Evolutionary conservation across 306 rosid genomes (phyloP).

Genomic region (Purshia tridentata): DNA sequence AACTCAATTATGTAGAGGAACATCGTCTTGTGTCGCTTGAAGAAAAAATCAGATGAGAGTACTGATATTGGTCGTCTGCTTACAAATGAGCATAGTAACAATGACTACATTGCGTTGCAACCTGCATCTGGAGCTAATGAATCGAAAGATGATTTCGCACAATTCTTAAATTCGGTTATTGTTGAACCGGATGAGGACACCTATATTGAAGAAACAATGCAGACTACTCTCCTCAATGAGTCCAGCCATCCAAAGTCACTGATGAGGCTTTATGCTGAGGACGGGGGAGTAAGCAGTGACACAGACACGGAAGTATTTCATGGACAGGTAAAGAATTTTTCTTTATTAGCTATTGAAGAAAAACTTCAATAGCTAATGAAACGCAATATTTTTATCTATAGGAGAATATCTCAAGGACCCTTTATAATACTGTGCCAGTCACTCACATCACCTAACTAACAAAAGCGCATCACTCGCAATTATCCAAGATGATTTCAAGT

Average conservation of each 20-base stretch:
- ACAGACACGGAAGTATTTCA: slow-evolving; percentile 33
- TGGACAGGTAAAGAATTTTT: slow-evolving; percentile 38
- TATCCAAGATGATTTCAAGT: background rate
- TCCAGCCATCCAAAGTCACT: slow-evolving; percentile 10
- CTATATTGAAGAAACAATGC: slow-evolving; percentile 11
- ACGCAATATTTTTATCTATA: background rate
- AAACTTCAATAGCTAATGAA: slow-evolving; percentile 21
- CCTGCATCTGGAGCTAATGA: slow-evolving; percentile 1
- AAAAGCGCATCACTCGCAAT: no score
- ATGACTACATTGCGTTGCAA: background rate
- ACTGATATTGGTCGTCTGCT: background rate
- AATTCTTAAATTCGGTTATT: slow-evolving; percentile 6
- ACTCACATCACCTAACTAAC: background rate
- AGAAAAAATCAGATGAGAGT: slow-evolving; percentile 21
- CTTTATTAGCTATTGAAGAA: slow-evolving; percentile 20
- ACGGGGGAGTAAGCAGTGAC: slow-evolving; percentile 33
- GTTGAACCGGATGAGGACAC: background rate
- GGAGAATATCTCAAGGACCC: background rate
- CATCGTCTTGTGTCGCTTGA: slow-evolving; percentile 53
- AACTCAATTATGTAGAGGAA: slow-evolving; percentile 37
- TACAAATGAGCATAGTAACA: slow-evolving; percentile 7
- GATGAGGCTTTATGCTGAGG: slow-evolving; percentile 18
- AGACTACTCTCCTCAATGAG: slow-evolving; percentile 13
- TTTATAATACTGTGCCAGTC: background rate
- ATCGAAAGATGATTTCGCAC: slow-evolving; percentile 2